Base-by-base conservation (phyloP, 2,329 filamentous ascomycete genomes). In the Ilyonectria sp. region DNA sequence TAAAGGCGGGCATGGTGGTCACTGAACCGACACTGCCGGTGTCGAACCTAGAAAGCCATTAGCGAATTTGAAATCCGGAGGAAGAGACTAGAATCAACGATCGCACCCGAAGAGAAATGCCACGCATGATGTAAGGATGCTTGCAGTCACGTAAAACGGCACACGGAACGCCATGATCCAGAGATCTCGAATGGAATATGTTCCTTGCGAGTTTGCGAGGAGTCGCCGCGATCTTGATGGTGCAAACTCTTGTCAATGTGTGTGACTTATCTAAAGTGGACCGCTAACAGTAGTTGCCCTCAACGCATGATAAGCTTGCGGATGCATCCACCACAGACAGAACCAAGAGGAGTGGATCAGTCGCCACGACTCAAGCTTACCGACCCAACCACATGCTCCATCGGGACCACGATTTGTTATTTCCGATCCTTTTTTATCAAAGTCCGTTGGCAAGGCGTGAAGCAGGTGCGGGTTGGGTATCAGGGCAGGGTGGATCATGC, bases 21-120 rank as follows among this genome's bases (percentile, higher is more conserved):
- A 91, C 84, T 4, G 89, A 86, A 1, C 89, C 89, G 59, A 91
- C 89, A 29, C 83, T 86, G 10, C 88, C 87, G 0, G 88, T 81
- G 44, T 82, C 80, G 47, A 78, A 73, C 54, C 77, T 75, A 21
- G 11, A 1, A 2, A 10, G 0, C 17, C 9, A 47, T 65, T 19
- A 26, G 46, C 62, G 17, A 60, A 29, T 17, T 5, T 52, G 47
- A 17, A n/a, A 6, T 0, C 2, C 1, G 11, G 2, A 15, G 4
- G 2, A 4, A 13, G 3, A 19, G 6, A 3, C 0, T 11, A 15
- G 10, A 1, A 15, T 6, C 11, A 11, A 44, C 35, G 35, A 47
- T 61, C 70, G 2, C 61, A 79, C 78, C 77, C 78, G 53, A 79
- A 79, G 13, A 79, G 71, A 68, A 79, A 76, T 5, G 77, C 75